Evolutionary conservation across 148 eudicot genomes (phyloP), one percentile per base, ranked within the genome.

Genomic region (Amaranthus cruentus): DNA sequence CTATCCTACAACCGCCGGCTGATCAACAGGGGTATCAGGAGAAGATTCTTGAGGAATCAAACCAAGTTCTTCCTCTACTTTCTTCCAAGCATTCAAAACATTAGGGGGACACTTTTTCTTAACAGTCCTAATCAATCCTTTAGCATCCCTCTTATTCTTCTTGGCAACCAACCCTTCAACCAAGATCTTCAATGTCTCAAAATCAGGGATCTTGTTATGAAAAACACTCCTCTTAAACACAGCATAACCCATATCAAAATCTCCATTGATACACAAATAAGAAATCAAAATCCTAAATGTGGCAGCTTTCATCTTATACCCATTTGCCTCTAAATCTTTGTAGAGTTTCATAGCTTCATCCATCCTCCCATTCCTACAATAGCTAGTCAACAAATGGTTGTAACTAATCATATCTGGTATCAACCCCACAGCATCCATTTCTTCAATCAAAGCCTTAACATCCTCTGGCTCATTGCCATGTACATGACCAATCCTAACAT

Each of bases 61-160:
- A 55, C 96, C 96, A 77, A 86, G 88, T 47, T 90, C 90, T 43
- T 72, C 73, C 81, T 85, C 90, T 47, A 90, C 57, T 71, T 87
- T 86, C 46, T 78, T 74, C 98, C 96, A 88, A 64, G 82, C 83
- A 70, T 76, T 83, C 84, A 85, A 62, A 57, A 87, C 53, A 62
- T 84, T 81, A 9, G 85, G 79, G 10, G 93, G 94, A 76, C 86
- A 89, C 87, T 87, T 93, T 87, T 88, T 87, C 84, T 86, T 90
- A 72, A 89, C 77, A 0, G 92, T 93, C 80, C 91, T 57, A 78
- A 84, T 83, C 88, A 85, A 59, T 38, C 76, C 89, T 62, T 85
- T 89, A 0, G 90, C 98, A 14, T 88, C 92, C 69, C 74, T 82
- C 79, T 21, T 75, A 59, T 76, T 81, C 46, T 82, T 83, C 57